A percentile compares a stretch with the other conserved stretches of the same genome.
Conservation (phyloP, 2,329 filamentous ascomycete genomes). For the Epichloe coenophiala region DNA sequence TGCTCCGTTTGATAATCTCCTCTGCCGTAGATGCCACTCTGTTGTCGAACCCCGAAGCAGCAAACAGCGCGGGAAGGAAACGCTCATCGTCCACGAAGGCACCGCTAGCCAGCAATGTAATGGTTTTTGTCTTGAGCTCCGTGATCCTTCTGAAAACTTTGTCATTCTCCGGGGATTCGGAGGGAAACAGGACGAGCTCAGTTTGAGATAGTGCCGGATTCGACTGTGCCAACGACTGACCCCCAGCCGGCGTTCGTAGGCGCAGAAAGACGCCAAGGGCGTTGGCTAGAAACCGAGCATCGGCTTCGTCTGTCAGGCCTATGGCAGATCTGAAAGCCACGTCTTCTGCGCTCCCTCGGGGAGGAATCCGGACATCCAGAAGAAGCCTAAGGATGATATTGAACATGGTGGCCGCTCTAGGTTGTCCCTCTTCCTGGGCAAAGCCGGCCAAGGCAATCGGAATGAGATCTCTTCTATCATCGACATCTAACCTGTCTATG, state of each 20-base stretch:
- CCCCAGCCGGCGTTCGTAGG: constrained; percentile 18
- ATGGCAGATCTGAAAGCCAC: constrained; percentile 49
- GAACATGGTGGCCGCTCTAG: constrained; percentile 49
- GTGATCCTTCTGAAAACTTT: constrained; percentile 29
- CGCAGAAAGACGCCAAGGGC: constrained; percentile 66
- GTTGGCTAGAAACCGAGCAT: constrained; percentile 59
- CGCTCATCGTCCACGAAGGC: constrained; percentile 75
- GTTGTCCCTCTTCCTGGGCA: constrained; percentile 17
- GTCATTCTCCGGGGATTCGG: constrained; percentile 46
- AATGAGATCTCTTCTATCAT: constrained; percentile 60
- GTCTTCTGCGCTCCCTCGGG: constrained; percentile 69
- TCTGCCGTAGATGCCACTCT: constrained; percentile 75
- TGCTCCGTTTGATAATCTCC: constrained; percentile 71
- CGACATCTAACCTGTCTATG: constrained; percentile 31
- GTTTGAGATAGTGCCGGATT: constrained; percentile 20
- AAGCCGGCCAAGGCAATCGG: constrained; percentile 31
- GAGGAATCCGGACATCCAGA: constrained; percentile 56
- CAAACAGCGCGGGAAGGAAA: constrained; percentile 71
- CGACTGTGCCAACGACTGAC: constrained; percentile 15
- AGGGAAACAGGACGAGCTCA: constrained; percentile 18
- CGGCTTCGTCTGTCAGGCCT: constrained; percentile 50
- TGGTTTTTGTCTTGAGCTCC: constrained; percentile 41
- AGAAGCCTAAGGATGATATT: constrained; percentile 70
- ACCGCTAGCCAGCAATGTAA: constrained; percentile 66
- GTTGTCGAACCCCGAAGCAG: constrained; percentile 70